phyloP scores from a whole-genome alignment of 495 filamentous ascomycete species.

The Extremus antarcticus region DNA sequence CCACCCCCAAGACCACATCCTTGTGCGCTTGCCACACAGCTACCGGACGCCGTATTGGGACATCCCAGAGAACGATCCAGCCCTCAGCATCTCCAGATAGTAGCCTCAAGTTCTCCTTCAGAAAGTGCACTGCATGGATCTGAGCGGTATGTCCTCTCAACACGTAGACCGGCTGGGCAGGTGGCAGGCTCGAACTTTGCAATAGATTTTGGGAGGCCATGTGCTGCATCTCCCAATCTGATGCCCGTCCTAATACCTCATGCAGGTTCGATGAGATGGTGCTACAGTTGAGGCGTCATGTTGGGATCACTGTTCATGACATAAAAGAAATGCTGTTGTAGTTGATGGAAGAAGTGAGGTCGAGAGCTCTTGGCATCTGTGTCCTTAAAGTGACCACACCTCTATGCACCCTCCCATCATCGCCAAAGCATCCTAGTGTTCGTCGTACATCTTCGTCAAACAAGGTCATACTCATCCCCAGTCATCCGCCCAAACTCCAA shows the following conservation, averaged over 20 bases:
- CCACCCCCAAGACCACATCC: conserved; percentile 62
- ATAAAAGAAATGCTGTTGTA: no score
- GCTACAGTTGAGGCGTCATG: no score
- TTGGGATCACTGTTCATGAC: no score
- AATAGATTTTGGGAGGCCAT: no score
- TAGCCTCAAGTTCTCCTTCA: conserved; percentile 58
- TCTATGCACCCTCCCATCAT: not conserved
- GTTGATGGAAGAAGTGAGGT: not conserved
- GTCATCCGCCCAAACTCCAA: conserved; percentile 54
- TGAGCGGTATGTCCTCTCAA: conserved; percentile 76
- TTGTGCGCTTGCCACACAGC: conserved; percentile 83
- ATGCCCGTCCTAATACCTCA: no score
- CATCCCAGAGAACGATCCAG: conserved; percentile 77
- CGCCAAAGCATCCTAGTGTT: not conserved
- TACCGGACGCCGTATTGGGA: conserved; percentile 67
- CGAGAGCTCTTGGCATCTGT: no score
- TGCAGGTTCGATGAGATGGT: no score
- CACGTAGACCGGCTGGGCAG: conserved; percentile 69
- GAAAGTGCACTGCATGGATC: conserved; percentile 69
- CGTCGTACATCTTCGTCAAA: not conserved
- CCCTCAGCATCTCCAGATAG: conserved; percentile 84
- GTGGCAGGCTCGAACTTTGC: conserved; percentile 30
- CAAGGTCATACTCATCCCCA: conserved; percentile 7
- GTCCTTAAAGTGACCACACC: not conserved
- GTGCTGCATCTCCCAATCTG: no score